A percentile compares a stretch with the other conserved stretches of the same genome.
Conservation (phyloP, 2,329 filamentous ascomycete genomes). For the Cryphonectria naterciae region DNA sequence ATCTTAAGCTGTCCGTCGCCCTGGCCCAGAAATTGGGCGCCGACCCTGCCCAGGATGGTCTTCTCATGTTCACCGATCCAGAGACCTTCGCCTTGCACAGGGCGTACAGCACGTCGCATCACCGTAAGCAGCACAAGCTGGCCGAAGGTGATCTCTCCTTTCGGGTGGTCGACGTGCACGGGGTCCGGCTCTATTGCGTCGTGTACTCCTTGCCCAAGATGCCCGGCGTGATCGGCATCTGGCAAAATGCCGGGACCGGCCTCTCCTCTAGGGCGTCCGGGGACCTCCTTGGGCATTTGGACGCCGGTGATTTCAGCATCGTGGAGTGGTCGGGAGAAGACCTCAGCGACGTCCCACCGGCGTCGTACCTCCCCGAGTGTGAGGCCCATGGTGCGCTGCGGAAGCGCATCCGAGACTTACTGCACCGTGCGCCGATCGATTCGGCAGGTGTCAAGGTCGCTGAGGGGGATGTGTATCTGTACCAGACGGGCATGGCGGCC, state of each 20-base stretch:
- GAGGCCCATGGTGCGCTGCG: slow-evolving; percentile 44
- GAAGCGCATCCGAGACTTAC: slow-evolving; percentile 45
- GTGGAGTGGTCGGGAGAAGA: slow-evolving; percentile 36
- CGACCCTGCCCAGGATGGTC: slow-evolving; percentile 34
- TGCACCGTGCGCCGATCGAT: slow-evolving; percentile 46
- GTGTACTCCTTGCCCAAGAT: slow-evolving; percentile 44
- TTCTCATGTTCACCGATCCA: slow-evolving; percentile 38
- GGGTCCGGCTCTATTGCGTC: slow-evolving; percentile 49
- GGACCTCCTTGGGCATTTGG: slow-evolving; percentile 44
- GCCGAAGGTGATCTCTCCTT: slow-evolving; percentile 41
- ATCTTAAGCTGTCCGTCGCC: slow-evolving; percentile 43
- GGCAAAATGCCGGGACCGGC: slow-evolving; percentile 51
- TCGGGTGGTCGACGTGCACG: slow-evolving; percentile 46
- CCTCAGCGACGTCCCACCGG: slow-evolving; percentile 34
- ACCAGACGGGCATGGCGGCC: slow-evolving; percentile 58
- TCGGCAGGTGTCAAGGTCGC: slow-evolving; percentile 34
- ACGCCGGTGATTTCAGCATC: slow-evolving; percentile 38
- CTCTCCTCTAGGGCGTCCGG: slow-evolving; percentile 52
- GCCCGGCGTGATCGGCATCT: slow-evolving; percentile 45
- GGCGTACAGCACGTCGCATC: slow-evolving; percentile 39
- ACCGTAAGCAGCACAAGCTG: slow-evolving; percentile 43
- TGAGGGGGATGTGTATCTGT: slow-evolving; percentile 54
- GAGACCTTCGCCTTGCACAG: slow-evolving; percentile 35
- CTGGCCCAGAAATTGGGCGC: slow-evolving; percentile 39
- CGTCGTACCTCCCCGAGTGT: slow-evolving; percentile 45